These are phyloP conservation scores for Zizania palustris DNA, from an alignment of 202 grass and related monocot genomes.

Conservation along the genomic window DNA sequence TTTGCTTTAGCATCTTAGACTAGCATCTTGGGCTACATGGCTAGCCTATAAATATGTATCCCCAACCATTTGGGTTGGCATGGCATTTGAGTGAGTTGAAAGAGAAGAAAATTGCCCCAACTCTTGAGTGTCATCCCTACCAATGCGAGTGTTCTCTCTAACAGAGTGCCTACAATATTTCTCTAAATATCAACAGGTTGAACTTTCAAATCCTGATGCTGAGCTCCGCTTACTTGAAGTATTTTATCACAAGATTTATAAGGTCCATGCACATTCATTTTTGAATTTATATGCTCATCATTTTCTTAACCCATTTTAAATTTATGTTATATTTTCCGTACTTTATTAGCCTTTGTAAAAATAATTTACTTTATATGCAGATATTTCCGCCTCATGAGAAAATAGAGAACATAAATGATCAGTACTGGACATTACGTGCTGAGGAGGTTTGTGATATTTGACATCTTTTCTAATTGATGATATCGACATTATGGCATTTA, in stretches of 20 bases:
- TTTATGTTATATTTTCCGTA: not conserved
- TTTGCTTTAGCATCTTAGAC: too few species aligned
- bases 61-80: too few species aligned
- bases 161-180: slow-evolving; percentile 30
- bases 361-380: slow-evolving; percentile 42
- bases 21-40: too few species aligned
- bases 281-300: slow-evolving; percentile 29
- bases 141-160: too few species aligned
- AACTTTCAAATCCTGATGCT: slow-evolving; percentile 78
- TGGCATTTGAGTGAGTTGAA: too few species aligned
- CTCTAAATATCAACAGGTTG: slow-evolving; percentile 68
- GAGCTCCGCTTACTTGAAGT: slow-evolving; percentile 97
- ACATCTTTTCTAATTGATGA: slow-evolving; percentile 26
- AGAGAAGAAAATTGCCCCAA: too few species aligned
- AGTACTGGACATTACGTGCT: slow-evolving; percentile 87
- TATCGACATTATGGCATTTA: not conserved
- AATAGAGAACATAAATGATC: slow-evolving; percentile 96
- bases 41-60: too few species aligned
- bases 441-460: slow-evolving; percentile 65
- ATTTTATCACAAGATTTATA: slow-evolving; percentile 97
- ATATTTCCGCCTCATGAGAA: slow-evolving; percentile 79
- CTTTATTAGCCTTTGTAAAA: slow-evolving; percentile 21
- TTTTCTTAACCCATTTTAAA: slow-evolving; percentile 26
- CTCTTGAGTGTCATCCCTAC: too few species aligned
- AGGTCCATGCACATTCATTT: slow-evolving; percentile 57